Percentiles rank a stretch among this genome's conserved stretches.
Conservation (phyloP, 805 yeast species). For the Nakazawaea peltata region DNA sequence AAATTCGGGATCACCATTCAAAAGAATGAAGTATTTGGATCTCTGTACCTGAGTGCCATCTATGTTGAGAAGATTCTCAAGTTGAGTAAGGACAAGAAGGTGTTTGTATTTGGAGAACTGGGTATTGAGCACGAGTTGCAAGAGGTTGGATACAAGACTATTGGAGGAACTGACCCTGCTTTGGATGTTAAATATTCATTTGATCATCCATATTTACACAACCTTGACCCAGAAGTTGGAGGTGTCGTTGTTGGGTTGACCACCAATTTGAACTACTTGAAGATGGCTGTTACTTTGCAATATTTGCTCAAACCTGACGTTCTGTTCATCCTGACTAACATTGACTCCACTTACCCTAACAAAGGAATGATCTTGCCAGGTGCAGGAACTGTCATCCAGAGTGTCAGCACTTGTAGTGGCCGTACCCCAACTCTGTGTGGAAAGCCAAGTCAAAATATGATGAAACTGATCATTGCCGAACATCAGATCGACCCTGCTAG, state of each 20-base stretch:
- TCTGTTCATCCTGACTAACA: slow-evolving; percentile 85
- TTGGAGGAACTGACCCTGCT: slow-evolving; percentile 79
- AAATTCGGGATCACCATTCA: slow-evolving; percentile 43
- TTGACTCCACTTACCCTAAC: slow-evolving; percentile 90
- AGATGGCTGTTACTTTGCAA: slow-evolving; percentile 74
- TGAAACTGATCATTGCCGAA: slow-evolving; percentile 76
- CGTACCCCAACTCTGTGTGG: slow-evolving; percentile 88
- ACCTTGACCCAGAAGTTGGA: slow-evolving; percentile 68
- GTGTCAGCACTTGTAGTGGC: slow-evolving; percentile 68
- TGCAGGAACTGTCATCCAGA: slow-evolving; percentile 85
- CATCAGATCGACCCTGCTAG: slow-evolving; percentile 45
- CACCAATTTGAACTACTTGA: slow-evolving; percentile 67
- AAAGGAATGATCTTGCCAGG: slow-evolving; percentile 86
- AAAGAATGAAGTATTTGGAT: slow-evolving; percentile 76
- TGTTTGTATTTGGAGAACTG: slow-evolving; percentile 82
- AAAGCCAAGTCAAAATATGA: slow-evolving; percentile 84
- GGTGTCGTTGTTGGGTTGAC: slow-evolving; percentile 90
- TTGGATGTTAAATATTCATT: slow-evolving; percentile 47
- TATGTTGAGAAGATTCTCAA: slow-evolving; percentile 71
- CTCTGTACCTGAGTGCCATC: slow-evolving; percentile 86
- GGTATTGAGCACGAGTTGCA: slow-evolving; percentile 79
- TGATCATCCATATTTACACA: slow-evolving; percentile 39
- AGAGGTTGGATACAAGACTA: slow-evolving; percentile 61
- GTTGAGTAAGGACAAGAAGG: slow-evolving; percentile 67
- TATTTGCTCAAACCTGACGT: slow-evolving; percentile 61